Evolutionary conservation across 139 green algal genomes (phyloP), one percentile per base, ranked within the genome.

Genomic region (Penium margaritaceum): DNA sequence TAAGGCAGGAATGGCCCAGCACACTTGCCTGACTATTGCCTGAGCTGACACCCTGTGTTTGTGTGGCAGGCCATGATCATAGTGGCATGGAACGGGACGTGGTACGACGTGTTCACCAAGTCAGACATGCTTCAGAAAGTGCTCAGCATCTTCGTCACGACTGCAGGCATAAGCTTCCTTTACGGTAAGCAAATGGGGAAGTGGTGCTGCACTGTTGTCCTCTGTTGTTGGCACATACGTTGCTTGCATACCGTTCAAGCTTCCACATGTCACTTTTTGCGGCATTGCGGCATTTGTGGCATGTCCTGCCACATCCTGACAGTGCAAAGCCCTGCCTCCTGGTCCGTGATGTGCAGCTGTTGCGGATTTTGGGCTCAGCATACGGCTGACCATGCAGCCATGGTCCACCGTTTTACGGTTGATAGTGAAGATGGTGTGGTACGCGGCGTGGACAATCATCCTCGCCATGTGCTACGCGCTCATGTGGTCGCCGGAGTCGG

Each of bases 11-110:
- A n/a, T n/a, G n/a, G n/a, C n/a, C n/a, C n/a, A n/a, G n/a, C n/a
- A n/a, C n/a, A n/a, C n/a, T n/a, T n/a, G n/a, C n/a, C n/a, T n/a
- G n/a, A n/a, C n/a, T n/a, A n/a, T n/a, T n/a, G n/a, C n/a, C n/a
- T n/a, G n/a, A n/a, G n/a, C n/a, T n/a, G n/a, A n/a, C n/a, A n/a
- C n/a, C n/a, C n/a, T n/a, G n/a, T n/a, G n/a, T n/a, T n/a, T n/a
- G n/a, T n/a, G n/a, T n/a, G n/a, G 63, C 63, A 70, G 63, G 63
- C 63, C 2, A 51, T 70, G 63, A 70, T 70, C 63, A 70, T 70
- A 3, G 53, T 70, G 35, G 63, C 63, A 15, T 70, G 36, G 35
- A 70, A 30, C 37, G 21, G 21, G 2, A 21, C 34, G 2, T 70
- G 35, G 36, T 70, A 70, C 63, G 32, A 27, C 35, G 24, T 46